These are phyloP conservation scores for Omphalea diandra DNA, from an alignment of 441 rosid species.

Conservation along the genomic window DNA sequence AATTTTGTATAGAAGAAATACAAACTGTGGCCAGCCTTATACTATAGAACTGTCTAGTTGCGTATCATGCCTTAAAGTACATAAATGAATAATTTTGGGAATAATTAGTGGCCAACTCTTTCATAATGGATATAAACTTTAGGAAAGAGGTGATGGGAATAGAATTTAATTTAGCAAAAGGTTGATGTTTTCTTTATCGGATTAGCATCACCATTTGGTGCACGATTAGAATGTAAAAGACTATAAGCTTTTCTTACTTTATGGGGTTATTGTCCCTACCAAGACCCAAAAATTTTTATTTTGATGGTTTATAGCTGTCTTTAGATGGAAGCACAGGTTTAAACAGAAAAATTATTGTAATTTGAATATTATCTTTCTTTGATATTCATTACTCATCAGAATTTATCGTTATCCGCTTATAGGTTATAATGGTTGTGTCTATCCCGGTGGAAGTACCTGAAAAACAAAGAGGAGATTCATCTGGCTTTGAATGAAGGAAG, in stretches of 20 bases:
- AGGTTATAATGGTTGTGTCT: slow-evolving; percentile 61
- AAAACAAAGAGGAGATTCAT: slow-evolving; percentile 17
- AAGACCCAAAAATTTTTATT: not conserved
- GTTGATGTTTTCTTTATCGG: not conserved
- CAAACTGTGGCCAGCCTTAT: too few relatives aligned
- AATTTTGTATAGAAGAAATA: not conserved
- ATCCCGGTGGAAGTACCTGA: slow-evolving; percentile 60
- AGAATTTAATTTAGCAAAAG: slow-evolving; percentile 15
- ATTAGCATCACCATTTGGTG: not conserved
- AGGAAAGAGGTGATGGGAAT: not conserved
- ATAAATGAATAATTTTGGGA: not conserved
- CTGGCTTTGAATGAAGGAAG: slow-evolving; percentile 20
- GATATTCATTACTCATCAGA: not conserved
- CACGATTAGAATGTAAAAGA: slow-evolving; percentile 11
- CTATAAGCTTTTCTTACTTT: not conserved
- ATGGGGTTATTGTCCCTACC: slow-evolving; percentile 4
- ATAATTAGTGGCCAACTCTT: not conserved
- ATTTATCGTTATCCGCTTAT: slow-evolving; percentile 6
- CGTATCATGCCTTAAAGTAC: not conserved
- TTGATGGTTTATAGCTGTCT: not conserved
- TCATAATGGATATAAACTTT: not conserved
- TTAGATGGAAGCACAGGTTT: not conserved
- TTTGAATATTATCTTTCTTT: not conserved
- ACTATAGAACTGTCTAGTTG: not conserved
- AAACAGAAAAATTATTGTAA: not conserved